These are phyloP conservation scores for Hymenoscyphus fructigenus DNA, from an alignment of 2,329 filamentous ascomycete species.

Conservation along the genomic window DNA sequence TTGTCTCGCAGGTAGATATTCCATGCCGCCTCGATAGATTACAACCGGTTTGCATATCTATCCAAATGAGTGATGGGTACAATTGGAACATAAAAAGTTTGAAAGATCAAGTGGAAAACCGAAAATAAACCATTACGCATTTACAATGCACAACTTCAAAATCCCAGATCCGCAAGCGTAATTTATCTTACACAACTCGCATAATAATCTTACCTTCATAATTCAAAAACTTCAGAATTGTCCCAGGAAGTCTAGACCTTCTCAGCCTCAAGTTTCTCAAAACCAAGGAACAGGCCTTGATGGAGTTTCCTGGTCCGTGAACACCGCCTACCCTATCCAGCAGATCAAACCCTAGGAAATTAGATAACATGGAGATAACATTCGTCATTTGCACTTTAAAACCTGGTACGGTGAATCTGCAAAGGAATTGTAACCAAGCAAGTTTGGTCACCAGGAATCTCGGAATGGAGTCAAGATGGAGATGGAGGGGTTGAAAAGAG, in stretches of 20 bases:
- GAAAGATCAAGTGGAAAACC: neutral
- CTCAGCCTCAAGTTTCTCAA: neutral
- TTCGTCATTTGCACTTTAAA: neutral
- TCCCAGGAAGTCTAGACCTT: neutral
- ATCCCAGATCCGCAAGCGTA: neutral
- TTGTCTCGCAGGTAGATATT: neutral
- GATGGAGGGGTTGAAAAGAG: neutral
- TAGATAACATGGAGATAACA: neutral
- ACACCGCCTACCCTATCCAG: neutral
- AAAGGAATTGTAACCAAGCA: neutral
- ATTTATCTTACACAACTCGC: neutral
- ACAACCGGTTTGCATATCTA: neutral
- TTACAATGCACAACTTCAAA: neutral
- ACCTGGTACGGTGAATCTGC: neutral
- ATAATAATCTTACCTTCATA: neutral
- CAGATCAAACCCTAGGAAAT: constrained; percentile 1
- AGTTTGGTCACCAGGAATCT: neutral
- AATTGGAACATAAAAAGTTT: neutral
- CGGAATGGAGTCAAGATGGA: neutral
- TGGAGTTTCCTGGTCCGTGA: too few species aligned
- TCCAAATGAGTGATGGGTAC: neutral
- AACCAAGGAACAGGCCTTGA: neutral
- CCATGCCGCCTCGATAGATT: neutral
- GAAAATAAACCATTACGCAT: neutral
- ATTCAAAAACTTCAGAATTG: neutral